Conservation (phyloP, 345 rosid genomes). For the Leavenworthia alabamica region DNA sequence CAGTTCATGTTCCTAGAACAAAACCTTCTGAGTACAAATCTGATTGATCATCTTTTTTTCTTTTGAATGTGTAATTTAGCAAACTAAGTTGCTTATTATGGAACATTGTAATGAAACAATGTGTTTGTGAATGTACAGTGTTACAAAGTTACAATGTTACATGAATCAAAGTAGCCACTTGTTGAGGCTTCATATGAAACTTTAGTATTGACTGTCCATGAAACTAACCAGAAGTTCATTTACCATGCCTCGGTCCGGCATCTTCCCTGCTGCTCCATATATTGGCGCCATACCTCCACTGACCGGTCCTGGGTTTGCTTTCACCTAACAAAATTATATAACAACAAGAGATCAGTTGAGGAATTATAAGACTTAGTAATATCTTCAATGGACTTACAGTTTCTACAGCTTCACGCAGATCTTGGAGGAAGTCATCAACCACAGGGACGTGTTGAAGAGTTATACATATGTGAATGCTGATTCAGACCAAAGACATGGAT, state of each 20-base stretch:
- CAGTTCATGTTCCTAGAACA: conserved; percentile 27
- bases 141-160: not conserved
- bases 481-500: conserved; percentile 12
- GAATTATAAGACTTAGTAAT: not conserved
- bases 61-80: conserved; percentile 2
- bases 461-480: conserved; percentile 79
- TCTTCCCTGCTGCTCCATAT: conserved; percentile 89
- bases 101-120: conserved; percentile 13
- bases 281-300: conserved; percentile 84
- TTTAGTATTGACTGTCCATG: conserved; percentile 80
- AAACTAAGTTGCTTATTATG: not conserved
- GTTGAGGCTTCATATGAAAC: not conserved
- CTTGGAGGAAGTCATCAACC: conserved; percentile 53
- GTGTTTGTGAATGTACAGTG: conserved; percentile 1
- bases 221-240: conserved; percentile 65
- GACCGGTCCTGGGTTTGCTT: conserved; percentile 74
- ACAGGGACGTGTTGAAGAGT: conserved; percentile 81
- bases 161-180: not conserved
- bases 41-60: conserved; percentile 30
- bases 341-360: not conserved
- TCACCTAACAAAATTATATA: conserved; percentile 41
- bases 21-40: conserved; percentile 40
- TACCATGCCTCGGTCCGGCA: conserved; percentile 86
- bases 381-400: conserved; percentile 48
- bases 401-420: conserved; percentile 63